A percentile compares a stretch with the other conserved stretches of the same genome.
Evolutionary conservation across 2,329 filamentous ascomycete genomes (phyloP).

Genomic region (Hypoxylon sp.): DNA sequence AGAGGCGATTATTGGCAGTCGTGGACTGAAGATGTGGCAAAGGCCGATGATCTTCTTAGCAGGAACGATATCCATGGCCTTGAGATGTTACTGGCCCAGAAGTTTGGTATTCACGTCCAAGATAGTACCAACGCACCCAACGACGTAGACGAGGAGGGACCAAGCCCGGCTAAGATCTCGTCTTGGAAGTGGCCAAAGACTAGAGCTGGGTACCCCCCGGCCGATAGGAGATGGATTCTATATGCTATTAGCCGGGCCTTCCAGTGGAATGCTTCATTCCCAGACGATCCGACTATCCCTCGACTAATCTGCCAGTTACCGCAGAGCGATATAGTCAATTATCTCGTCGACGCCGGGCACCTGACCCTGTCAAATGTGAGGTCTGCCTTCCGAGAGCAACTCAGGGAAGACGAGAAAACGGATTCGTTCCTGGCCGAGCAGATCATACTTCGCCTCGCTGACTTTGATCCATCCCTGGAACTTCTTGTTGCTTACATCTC

Average conservation of each 20-base stretch:
- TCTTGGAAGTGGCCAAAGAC: constrained; percentile 67
- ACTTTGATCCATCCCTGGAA: constrained; percentile 77
- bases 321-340: constrained; percentile 69
- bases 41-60: constrained; percentile 64
- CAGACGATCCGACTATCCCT: constrained; percentile 60
- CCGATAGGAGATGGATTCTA: constrained; percentile 76
- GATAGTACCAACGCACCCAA: constrained; percentile 45
- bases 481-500: constrained; percentile 76
- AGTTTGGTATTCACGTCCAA: constrained; percentile 62
- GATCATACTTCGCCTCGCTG: constrained; percentile 72
- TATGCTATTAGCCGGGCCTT: constrained; percentile 75
- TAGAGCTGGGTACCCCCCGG: constrained; percentile 64
- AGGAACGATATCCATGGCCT: constrained; percentile 64
- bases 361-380: constrained; percentile 72
- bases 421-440: constrained; percentile 70
- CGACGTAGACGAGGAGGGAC: constrained; percentile 43
- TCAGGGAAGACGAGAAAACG: constrained; percentile 59
- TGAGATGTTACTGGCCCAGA: constrained; percentile 65
- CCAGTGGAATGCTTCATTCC: constrained; percentile 65
- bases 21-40: constrained; percentile 61
- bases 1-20: constrained; percentile 65
- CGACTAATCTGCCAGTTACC: constrained; percentile 61
- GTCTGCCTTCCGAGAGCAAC: constrained; percentile 68
- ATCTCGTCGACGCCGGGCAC: constrained; percentile 72
- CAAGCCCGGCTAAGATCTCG: constrained; percentile 41